Evolutionary conservation across 2,329 filamentous ascomycete genomes (phyloP).

Genomic region (Cladophialophora chaetospira): DNA sequence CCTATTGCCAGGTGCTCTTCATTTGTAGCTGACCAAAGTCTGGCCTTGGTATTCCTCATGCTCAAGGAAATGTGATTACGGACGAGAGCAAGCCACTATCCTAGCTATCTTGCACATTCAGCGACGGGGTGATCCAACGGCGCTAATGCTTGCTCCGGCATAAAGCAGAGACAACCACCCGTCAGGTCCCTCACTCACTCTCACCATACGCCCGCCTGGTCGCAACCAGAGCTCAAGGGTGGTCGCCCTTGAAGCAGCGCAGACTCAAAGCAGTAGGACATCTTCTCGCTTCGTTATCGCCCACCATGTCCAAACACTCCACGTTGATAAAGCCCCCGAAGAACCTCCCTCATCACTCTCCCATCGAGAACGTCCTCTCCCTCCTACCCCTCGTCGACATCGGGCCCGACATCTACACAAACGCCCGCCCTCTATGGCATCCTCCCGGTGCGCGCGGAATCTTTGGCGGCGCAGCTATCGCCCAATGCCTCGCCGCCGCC

Average conservation of each 20-base stretch:
- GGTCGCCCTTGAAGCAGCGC: too few relatives aligned
- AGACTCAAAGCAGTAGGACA: too few relatives aligned
- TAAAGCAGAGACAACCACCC: too few relatives aligned
- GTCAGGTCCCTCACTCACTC: too few relatives aligned
- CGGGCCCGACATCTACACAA: slow-evolving; percentile 74
- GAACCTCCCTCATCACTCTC: slow-evolving; percentile 69
- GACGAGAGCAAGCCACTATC: too few relatives aligned
- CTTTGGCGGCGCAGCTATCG: slow-evolving; percentile 90
- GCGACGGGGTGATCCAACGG: too few relatives aligned
- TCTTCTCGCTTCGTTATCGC: too few relatives aligned
- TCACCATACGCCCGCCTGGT: too few relatives aligned
- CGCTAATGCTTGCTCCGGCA: too few relatives aligned
- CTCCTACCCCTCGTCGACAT: slow-evolving; percentile 76
- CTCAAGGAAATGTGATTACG: too few relatives aligned
- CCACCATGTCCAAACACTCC: slow-evolving; percentile 27
- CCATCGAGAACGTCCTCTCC: slow-evolving; percentile 88
- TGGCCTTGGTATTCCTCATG: background rate
- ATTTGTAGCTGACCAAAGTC: background rate
- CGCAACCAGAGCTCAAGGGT: too few relatives aligned
- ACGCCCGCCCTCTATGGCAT: slow-evolving; percentile 88
- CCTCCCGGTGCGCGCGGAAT: slow-evolving; percentile 89
- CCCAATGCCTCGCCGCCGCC: slow-evolving; percentile 84
- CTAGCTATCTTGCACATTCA: too few relatives aligned
- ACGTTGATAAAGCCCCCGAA: slow-evolving; percentile 77
- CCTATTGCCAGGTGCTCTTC: background rate